Conservation (phyloP, 192 early-diverging fungal genomes). For the Paraglomus brasilianum region DNA sequence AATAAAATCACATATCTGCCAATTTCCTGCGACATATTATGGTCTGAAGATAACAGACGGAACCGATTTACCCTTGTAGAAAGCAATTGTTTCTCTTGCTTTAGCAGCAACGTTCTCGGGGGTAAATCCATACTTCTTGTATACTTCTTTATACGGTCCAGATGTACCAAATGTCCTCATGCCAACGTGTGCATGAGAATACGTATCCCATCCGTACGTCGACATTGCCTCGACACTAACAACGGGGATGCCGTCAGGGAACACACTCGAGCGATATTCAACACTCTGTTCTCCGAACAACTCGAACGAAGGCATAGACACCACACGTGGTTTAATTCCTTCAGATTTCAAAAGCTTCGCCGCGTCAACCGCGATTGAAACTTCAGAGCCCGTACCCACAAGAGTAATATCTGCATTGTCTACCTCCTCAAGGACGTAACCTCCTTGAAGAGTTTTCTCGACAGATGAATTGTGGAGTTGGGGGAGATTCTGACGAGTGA, state of each 20-base stretch:
- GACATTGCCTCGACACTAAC: slow-evolving; percentile 85
- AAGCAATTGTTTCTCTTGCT: slow-evolving; percentile 74
- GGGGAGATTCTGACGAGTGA: slow-evolving; percentile 94
- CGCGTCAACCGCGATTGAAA: slow-evolving; percentile 82
- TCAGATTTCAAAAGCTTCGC: slow-evolving; percentile 69
- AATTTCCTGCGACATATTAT: too few species aligned
- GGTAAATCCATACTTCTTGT: slow-evolving; percentile 83
- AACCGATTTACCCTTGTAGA: slow-evolving; percentile 63
- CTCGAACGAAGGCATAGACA: slow-evolving; percentile 92
- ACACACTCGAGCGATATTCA: slow-evolving; percentile 81
- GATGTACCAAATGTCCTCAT: slow-evolving; percentile 89
- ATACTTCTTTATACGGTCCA: slow-evolving; percentile 80
- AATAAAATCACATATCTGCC: too few species aligned
- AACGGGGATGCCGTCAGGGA: slow-evolving; percentile 77
- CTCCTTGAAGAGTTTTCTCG: slow-evolving; percentile 83
- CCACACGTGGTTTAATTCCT: slow-evolving; percentile 69
- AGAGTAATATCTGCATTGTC: slow-evolving; percentile 66
- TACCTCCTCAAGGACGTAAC: slow-evolving; percentile 74
- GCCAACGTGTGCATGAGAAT: slow-evolving; percentile 84
- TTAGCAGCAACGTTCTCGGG: slow-evolving; percentile 70
- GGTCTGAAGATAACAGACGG: slow-evolving; percentile 41
- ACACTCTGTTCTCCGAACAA: slow-evolving; percentile 82
- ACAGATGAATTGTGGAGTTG: slow-evolving; percentile 82
- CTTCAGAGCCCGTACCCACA: slow-evolving; percentile 90
- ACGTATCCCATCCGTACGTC: slow-evolving; percentile 91